These are phyloP conservation scores for Botryosphaeria dothidea DNA, from an alignment of 2,329 filamentous ascomycete species.

Conservation along the genomic window DNA sequence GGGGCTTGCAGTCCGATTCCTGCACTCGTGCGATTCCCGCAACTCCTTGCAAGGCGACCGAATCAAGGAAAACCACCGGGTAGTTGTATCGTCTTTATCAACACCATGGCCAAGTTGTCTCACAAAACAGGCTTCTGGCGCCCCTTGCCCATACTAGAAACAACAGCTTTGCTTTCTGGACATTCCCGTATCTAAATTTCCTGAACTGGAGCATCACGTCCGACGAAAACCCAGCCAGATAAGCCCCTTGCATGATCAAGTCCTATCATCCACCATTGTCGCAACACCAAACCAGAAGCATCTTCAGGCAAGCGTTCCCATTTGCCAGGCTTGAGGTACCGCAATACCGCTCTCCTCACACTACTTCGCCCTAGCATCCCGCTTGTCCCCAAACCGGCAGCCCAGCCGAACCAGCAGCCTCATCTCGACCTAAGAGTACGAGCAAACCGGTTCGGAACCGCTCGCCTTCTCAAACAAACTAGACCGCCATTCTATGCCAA, in stretches of 20 bases:
- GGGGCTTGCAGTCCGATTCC: no score
- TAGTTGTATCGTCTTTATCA: neutral
- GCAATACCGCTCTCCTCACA: neutral
- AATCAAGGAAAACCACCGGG: neutral
- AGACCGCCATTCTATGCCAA: neutral
- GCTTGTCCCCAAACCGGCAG: neutral
- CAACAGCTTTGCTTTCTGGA: neutral
- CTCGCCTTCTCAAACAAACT: constrained; percentile 1
- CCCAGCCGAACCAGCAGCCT: neutral
- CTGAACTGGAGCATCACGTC: neutral
- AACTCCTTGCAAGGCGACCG: neutral
- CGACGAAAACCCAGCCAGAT: neutral
- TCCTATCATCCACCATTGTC: neutral
- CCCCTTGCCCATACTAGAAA: neutral
- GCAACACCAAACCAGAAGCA: neutral
- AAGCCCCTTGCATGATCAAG: neutral
- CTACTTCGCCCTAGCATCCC: neutral
- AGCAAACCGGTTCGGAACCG: neutral
- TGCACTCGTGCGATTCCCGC: neutral
- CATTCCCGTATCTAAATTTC: neutral
- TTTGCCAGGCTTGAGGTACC: neutral
- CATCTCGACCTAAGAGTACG: neutral
- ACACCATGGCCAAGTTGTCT: neutral
- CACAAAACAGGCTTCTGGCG: no score
- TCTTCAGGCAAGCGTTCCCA: neutral